A percentile compares a stretch with the other conserved stretches of the same genome.
Evolutionary conservation across 306 rosid genomes (phyloP).

Genomic region (Quercus cerris): DNA sequence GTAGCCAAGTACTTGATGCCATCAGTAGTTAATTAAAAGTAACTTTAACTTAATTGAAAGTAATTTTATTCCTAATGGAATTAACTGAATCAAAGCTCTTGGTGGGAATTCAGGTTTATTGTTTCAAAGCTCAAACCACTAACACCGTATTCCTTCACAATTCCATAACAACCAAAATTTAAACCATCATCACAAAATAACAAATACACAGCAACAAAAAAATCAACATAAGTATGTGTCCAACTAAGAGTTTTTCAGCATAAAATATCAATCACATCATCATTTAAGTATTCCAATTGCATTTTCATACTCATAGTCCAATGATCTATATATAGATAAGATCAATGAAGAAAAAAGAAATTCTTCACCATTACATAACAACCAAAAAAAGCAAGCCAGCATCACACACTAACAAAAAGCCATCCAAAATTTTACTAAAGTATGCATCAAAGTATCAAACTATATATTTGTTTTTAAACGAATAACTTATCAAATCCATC

Average conservation of each 20-base stretch:
- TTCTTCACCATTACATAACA: constrained; percentile 22
- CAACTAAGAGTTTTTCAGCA: not conserved
- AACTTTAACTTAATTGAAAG: not conserved
- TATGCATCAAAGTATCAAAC: not conserved
- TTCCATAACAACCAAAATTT: constrained; percentile 11
- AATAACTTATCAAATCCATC: not conserved
- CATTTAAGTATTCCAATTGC: not conserved
- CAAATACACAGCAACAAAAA: not conserved
- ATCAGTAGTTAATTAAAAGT: too few relatives aligned
- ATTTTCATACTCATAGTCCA: not conserved
- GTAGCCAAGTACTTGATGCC: too few relatives aligned
- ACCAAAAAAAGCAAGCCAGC: constrained; percentile 13
- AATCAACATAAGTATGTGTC: not conserved
- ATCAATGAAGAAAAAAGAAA: not conserved
- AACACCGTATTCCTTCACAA: constrained; percentile 26
- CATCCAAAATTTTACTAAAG: not conserved
- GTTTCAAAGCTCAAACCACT: constrained; percentile 19
- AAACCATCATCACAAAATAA: constrained; percentile 19
- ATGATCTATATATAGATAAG: not conserved
- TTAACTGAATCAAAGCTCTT: constrained; percentile 19
- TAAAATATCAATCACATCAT: not conserved
- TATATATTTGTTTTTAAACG: not conserved
- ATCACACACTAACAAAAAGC: not conserved
- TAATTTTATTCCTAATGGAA: constrained; percentile 15
- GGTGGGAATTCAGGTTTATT: constrained; percentile 29